These are phyloP conservation scores for Tricholoma flavovirens DNA, from an alignment of 768 basidiomycete species.

Conservation along the genomic window DNA sequence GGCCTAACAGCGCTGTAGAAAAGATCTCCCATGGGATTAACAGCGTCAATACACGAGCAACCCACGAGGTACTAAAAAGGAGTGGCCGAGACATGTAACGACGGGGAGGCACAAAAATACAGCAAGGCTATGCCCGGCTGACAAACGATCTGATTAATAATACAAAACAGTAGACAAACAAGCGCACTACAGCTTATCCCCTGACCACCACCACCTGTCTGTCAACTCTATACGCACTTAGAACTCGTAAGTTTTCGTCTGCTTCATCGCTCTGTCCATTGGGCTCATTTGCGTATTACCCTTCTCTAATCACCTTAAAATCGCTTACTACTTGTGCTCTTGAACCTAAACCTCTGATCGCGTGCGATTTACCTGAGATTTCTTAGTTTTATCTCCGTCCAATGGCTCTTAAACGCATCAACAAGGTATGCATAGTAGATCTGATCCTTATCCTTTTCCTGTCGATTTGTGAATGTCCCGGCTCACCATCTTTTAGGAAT, in stretches of 20 bases:
- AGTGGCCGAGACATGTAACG: not conserved
- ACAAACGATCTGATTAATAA: slow-evolving; percentile 30
- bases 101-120: not conserved
- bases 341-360: slow-evolving; percentile 31
- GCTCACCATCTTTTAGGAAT: slow-evolving; percentile 60
- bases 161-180: slow-evolving; percentile 46
- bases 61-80: not conserved
- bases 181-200: slow-evolving; percentile 36
- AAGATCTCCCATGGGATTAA: too few relatives aligned
- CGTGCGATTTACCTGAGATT: slow-evolving; percentile 34
- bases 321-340: slow-evolving; percentile 22
- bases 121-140: slow-evolving; percentile 27
- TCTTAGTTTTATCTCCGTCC: slow-evolving; percentile 22
- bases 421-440: slow-evolving; percentile 62
- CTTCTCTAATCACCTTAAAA: slow-evolving; percentile 26
- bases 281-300: slow-evolving; percentile 14
- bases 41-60: not conserved
- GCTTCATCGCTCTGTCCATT: not conserved
- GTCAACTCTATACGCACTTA: slow-evolving; percentile 21
- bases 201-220: slow-evolving; percentile 46
- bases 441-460: slow-evolving; percentile 4
- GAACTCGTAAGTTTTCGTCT: slow-evolving; percentile 28
- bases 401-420: slow-evolving; percentile 99
- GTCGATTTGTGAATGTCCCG: slow-evolving; percentile 7
- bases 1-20: too few relatives aligned